Evolutionary conservation across 192 early-diverging fungal genomes (phyloP).

Genomic region (Coemansia furcata): DNA sequence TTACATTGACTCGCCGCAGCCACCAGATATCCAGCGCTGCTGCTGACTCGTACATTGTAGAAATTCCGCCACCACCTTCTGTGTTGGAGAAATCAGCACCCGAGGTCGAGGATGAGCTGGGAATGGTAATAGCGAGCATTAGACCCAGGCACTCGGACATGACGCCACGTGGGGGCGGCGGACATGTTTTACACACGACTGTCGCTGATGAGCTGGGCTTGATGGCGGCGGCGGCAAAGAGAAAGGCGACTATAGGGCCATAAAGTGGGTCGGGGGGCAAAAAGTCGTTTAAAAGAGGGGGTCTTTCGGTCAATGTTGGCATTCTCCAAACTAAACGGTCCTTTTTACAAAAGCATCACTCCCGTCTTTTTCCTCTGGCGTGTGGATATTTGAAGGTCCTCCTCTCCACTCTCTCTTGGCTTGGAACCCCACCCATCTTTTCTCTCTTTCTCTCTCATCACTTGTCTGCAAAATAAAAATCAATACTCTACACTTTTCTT

Average conservation of each 20-base stretch:
- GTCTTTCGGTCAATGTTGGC: not conserved
- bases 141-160: not conserved
- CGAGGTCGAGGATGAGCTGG: not conserved
- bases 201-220: conserved; percentile 4
- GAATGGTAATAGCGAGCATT: not conserved
- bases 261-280: no score
- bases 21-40: not conserved
- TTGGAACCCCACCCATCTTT: no score
- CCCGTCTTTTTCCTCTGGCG: not conserved
- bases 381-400: no score
- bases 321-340: not conserved
- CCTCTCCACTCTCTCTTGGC: no score
- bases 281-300: not conserved
- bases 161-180: not conserved
- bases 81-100: not conserved
- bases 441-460: no score
- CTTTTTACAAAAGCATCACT: not conserved
- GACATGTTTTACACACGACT: not conserved
- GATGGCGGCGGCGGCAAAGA: not conserved
- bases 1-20: not conserved
- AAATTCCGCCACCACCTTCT: not conserved
- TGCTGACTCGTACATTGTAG: not conserved
- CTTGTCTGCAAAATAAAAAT: no score
- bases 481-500: not conserved
- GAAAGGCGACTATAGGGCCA: no score